phyloP scores from a whole-genome alignment of 352 stramenopile species.

The Phytophthora hybrid region DNA sequence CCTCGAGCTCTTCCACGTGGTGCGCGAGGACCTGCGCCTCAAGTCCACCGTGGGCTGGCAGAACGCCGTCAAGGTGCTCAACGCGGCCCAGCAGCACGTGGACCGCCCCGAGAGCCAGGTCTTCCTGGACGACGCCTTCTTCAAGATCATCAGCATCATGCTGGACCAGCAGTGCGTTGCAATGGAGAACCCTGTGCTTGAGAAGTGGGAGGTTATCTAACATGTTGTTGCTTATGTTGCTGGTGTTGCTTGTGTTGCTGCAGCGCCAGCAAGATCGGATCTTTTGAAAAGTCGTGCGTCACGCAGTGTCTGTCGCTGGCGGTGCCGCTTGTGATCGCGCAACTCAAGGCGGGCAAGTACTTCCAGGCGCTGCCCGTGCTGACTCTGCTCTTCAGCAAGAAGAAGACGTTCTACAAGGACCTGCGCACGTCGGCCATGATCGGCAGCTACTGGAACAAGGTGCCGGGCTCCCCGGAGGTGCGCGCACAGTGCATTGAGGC shows the following conservation, averaged over 20 bases:
- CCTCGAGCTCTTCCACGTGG: conserved; percentile 83
- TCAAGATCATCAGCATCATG: conserved; percentile 90
- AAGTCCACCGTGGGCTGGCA: conserved; percentile 93
- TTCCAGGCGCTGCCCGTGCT: conserved; percentile 72
- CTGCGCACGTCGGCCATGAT: conserved; percentile 89
- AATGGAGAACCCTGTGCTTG: neutral
- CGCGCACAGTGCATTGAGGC: conserved; percentile 83
- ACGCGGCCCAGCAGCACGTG: conserved; percentile 72
- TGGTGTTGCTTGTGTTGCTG: conserved; percentile 14
- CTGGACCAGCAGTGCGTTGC: conserved; percentile 87
- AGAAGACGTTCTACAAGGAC: conserved; percentile 92
- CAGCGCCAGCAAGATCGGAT: conserved; percentile 89
- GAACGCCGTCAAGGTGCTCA: conserved; percentile 89
- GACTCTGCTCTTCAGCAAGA: conserved; percentile 91
- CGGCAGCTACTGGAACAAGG: conserved; percentile 91
- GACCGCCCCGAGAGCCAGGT: conserved; percentile 76
- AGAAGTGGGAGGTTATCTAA: neutral
- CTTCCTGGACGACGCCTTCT: conserved; percentile 83
- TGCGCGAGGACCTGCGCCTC: conserved; percentile 85
- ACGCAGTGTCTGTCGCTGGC: conserved; percentile 78
- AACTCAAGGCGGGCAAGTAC: conserved; percentile 78
- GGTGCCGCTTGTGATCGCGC: conserved; percentile 73
- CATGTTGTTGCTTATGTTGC: conserved; percentile 3
- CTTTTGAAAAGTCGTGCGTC: conserved; percentile 88
- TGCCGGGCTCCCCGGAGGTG: conserved; percentile 81